These are phyloP conservation scores for Iodosphaeria phyllophila DNA, from an alignment of 2,329 filamentous ascomycete species.

Conservation along the genomic window DNA sequence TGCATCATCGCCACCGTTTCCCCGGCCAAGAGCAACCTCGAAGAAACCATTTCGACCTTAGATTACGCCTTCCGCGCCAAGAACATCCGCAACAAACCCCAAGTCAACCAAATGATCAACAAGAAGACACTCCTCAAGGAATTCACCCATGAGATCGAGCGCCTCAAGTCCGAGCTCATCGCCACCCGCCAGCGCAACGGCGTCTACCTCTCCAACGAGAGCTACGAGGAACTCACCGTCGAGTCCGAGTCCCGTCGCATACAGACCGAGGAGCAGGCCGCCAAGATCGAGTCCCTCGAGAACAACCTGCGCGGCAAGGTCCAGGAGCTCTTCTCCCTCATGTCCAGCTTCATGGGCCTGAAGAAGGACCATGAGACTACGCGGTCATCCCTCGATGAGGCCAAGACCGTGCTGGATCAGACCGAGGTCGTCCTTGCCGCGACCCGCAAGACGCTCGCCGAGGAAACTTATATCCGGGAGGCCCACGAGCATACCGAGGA, in stretches of 20 bases:
- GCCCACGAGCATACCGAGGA: conserved; percentile 77
- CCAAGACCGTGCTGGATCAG: conserved; percentile 65
- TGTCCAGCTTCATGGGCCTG: conserved; percentile 68
- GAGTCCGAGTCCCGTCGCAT: conserved; percentile 87
- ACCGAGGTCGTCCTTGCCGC: conserved; percentile 69
- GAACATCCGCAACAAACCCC: conserved; percentile 96
- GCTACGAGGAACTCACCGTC: conserved; percentile 77
- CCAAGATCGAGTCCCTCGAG: conserved; percentile 85
- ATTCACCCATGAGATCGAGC: conserved; percentile 84
- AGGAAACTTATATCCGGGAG: conserved; percentile 63
- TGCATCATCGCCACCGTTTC: conserved; percentile 97
- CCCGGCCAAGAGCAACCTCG: conserved; percentile 82
- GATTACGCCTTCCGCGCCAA: conserved; percentile 97
- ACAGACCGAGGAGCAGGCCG: conserved; percentile 76
- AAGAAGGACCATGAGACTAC: conserved; percentile 82
- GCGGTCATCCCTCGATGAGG: conserved; percentile 53
- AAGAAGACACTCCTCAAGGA: conserved; percentile 86
- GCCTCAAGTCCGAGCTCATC: conserved; percentile 82
- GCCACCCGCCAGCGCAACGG: conserved; percentile 86
- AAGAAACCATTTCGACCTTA: conserved; percentile 94
- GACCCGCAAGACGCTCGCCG: conserved; percentile 56
- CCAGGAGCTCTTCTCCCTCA: conserved; percentile 76
- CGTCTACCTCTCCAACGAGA: conserved; percentile 78
- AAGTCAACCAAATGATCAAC: conserved; percentile 77
- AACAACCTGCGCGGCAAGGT: conserved; percentile 81